Evolutionary conservation across 2,329 filamentous ascomycete genomes (phyloP).

Genomic region (Aspergillus carbonarius): DNA sequence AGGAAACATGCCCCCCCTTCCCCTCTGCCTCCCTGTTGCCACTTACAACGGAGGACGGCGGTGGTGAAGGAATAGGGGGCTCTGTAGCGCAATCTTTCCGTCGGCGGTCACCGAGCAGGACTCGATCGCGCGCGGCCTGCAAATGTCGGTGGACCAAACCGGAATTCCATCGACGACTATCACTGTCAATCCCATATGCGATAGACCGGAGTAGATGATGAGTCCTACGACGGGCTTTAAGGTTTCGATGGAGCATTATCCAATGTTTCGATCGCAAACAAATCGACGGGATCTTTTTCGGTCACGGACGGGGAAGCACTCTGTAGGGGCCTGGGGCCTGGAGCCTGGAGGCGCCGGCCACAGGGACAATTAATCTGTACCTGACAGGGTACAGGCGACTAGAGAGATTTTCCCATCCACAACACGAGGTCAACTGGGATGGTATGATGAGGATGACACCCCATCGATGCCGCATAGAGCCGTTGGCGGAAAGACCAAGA

Average conservation of each 20-base stretch:
- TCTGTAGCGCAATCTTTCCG: conserved; percentile 11
- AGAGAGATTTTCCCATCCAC: not conserved
- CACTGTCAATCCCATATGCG: conserved; percentile 1
- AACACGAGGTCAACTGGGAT: not conserved
- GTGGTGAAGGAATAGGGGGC: not conserved
- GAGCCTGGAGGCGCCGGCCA: not conserved
- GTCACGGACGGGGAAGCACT: not conserved
- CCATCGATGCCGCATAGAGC: not conserved
- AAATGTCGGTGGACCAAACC: conserved; percentile 20
- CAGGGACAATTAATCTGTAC: not conserved
- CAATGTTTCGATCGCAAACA: not conserved
- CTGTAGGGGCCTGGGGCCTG: not conserved
- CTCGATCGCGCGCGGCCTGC: conserved; percentile 13
- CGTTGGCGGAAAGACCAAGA: not conserved
- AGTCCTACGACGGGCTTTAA: not conserved
- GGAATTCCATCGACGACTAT: conserved; percentile 3
- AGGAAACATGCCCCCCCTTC: not conserved
- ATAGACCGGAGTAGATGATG: conserved; percentile 1
- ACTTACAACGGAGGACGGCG: not conserved
- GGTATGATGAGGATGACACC: not conserved
- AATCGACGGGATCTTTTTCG: not conserved
- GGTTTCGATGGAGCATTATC: not conserved
- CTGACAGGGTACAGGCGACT: not conserved
- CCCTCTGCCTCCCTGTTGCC: not conserved
- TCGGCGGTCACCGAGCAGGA: conserved; percentile 5